Evolutionary conservation across 2,329 filamentous ascomycete species (phyloP).

Genomic region (Fusarium cyanostomum): DNA sequence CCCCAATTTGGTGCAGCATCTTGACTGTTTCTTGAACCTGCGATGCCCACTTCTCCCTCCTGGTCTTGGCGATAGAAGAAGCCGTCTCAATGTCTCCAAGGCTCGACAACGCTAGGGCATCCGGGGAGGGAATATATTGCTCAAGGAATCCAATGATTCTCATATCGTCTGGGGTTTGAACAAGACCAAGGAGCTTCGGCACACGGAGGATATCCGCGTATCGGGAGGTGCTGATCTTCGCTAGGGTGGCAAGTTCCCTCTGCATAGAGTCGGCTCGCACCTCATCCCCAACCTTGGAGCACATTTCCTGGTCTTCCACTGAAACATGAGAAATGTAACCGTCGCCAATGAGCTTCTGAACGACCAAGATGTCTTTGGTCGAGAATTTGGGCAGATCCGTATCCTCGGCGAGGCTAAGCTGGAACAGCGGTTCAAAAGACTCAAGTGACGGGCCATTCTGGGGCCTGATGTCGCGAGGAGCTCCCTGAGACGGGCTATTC

Average conservation of each 20-base stretch:
- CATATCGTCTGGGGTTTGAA: neutral
- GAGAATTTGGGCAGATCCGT: too few relatives aligned
- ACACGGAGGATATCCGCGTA: too few relatives aligned
- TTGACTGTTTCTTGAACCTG: conserved; percentile 21
- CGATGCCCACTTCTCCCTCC: conserved; percentile 9
- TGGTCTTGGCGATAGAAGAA: neutral
- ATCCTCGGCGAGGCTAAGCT: too few relatives aligned
- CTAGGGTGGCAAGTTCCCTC: too few relatives aligned
- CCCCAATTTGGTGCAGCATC: conserved; percentile 11
- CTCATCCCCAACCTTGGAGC: neutral
- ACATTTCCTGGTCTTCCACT: neutral
- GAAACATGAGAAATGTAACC: neutral
- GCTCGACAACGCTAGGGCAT: neutral
- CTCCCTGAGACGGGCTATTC: too few relatives aligned
- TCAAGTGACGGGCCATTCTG: too few relatives aligned
- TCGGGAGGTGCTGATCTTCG: too few relatives aligned
- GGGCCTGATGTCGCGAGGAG: too few relatives aligned
- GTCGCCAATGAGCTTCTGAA: neutral
- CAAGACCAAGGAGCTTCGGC: neutral
- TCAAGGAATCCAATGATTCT: conserved; percentile 7
- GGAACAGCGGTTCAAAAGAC: too few relatives aligned
- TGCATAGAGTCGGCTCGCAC: neutral
- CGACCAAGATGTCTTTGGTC: neutral
- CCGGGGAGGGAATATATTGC: neutral
- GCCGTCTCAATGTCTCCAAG: neutral